These are phyloP conservation scores for Rhexocercosporidium sp. DNA, from an alignment of 2,329 filamentous ascomycete species.

Conservation along the genomic window DNA sequence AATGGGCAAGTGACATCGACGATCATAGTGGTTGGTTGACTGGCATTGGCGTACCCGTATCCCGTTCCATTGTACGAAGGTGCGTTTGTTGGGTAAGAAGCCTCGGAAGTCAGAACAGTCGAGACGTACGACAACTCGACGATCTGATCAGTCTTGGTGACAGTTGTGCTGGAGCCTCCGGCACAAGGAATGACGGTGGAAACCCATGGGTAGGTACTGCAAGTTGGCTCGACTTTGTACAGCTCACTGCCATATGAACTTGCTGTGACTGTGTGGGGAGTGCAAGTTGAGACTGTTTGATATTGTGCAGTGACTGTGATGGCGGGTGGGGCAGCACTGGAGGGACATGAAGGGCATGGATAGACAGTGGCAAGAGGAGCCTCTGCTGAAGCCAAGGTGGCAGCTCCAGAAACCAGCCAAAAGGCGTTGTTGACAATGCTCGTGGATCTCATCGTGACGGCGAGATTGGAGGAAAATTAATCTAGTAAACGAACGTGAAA, in stretches of 20 bases:
- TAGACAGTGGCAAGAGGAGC: slow-evolving; percentile 16
- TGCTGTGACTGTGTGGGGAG: background rate
- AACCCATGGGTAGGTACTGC: slow-evolving; percentile 18
- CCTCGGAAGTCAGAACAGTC: slow-evolving; percentile 11
- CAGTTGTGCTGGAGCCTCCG: slow-evolving; percentile 5
- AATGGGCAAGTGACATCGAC: slow-evolving; percentile 11
- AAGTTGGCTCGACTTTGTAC: slow-evolving; percentile 9
- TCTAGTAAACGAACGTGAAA: slow-evolving; percentile 3
- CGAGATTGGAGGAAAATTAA: background rate
- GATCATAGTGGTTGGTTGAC: slow-evolving; percentile 3
- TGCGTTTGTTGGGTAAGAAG: slow-evolving; percentile 13
- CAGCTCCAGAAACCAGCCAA: background rate
- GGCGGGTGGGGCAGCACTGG: background rate
- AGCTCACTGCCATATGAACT: background rate
- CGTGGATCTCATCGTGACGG: slow-evolving; percentile 5
- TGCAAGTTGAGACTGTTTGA: slow-evolving; percentile 24
- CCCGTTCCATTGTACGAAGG: slow-evolving; percentile 10
- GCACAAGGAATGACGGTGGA: slow-evolving; percentile 24
- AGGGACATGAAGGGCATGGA: slow-evolving; percentile 24
- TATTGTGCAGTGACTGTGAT: slow-evolving; percentile 26
- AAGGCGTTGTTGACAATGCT: background rate
- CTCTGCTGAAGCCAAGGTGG: slow-evolving; percentile 5
- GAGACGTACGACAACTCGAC: slow-evolving; percentile 11
- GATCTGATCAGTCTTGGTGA: slow-evolving; percentile 24
- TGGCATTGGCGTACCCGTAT: background rate